Percentiles rank a stretch among this genome's conserved stretches.
Evolutionary conservation across 176 grass and related monocot genomes (phyloP).

Genomic region (Zea mays): Zm-B73-REFERENCE-NAM-5.0 NC_050104.1:155701501-155702000

Average conservation of each 20-base stretch:
- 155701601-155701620: too few relatives aligned
- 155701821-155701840: too few relatives aligned
- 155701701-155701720: not conserved
- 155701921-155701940: too few relatives aligned
- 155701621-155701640: constrained; percentile 3
- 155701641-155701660: constrained; percentile 12
- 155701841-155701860: too few relatives aligned
- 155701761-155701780: not conserved
- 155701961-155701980: not conserved
- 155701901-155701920: too few relatives aligned
- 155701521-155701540: not conserved
- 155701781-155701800: too few relatives aligned
- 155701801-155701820: too few relatives aligned
- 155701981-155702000: not conserved
- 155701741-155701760: constrained; percentile 16
- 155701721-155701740: not conserved
- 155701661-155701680: not conserved
- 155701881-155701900: too few relatives aligned
- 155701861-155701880: too few relatives aligned
- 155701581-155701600: not conserved
- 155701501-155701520: not conserved
- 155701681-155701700: not conserved
- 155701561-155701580: not conserved
- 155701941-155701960: too few relatives aligned
- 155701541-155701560: not conserved